Evolutionary conservation across 2,329 filamentous ascomycete species (phyloP), one percentile per base, ranked within the genome.

Genomic region (Didymella pinodella): DNA sequence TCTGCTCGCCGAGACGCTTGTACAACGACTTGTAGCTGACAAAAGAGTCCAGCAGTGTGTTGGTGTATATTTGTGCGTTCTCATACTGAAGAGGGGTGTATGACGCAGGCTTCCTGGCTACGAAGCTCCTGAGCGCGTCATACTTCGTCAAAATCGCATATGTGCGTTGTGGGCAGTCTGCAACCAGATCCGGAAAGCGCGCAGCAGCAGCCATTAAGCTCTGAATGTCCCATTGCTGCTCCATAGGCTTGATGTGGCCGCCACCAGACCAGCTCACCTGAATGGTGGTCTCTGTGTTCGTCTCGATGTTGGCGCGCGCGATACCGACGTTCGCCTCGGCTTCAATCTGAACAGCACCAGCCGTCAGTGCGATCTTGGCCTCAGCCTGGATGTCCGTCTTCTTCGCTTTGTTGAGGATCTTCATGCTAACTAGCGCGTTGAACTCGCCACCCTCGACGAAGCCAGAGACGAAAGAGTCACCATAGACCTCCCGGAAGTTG

Each of bases 231-330:
- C 29, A 59, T 46, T 36, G 63, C 54, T 31, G 31, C 36, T 20
- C 57, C 47, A 46, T 53, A n/a, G 43, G 46, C 46, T 63, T 65
- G 48, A 63, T 59, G 6, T 61, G 56, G 6, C 62, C 60, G 3
- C 62, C 60, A n/a, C 62, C 57, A 18, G 43, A 50, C 60, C 62
- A 65, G 45, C 48, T 65, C 16, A 65, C 62, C 7, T 49, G 48
- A 18, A 63, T 58, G 14, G 57, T 61, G 5, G 53, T 59, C 46
- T 65, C 57, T 3, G 57, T 55, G 46, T 61, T 54, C 3, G 29
- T 36, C 18, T 48, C 45, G 10, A 58, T 43, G 48, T 58, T 53
- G 31, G 29, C 41, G 2, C 48, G 48, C 11, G 55, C 48, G 25
- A 58, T 52, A 18, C 55, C 48, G 25, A 53, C 48, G 10, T 48